These are phyloP conservation scores for Lolium rigidum DNA, from an alignment of 176 grass and related monocot species.

Conservation along the genomic window DNA sequence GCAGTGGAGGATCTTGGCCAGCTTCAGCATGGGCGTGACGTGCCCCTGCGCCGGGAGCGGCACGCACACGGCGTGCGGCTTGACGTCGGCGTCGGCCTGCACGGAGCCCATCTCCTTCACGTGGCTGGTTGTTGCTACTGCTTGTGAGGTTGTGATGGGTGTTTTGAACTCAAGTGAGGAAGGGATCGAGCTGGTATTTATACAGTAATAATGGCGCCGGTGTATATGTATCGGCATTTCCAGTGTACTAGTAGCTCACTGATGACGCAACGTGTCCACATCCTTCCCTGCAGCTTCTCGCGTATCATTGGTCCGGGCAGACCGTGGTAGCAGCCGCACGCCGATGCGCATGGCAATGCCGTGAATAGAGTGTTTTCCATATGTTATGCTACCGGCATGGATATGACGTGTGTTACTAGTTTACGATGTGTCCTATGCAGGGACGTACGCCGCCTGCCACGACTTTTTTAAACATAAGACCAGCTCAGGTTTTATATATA, in stretches of 20 bases:
- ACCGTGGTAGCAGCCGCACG: neutral
- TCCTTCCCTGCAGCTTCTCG: neutral
- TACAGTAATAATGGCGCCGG: neutral
- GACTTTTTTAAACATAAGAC: too few relatives aligned
- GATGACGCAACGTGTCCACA: neutral
- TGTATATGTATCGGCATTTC: neutral
- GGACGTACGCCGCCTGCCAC: too few relatives aligned
- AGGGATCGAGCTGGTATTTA: constrained; percentile 20
- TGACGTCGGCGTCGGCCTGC: constrained; percentile 15
- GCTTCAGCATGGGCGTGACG: constrained; percentile 69
- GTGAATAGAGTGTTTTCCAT: too few relatives aligned
- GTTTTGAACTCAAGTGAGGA: neutral
- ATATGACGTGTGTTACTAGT: too few relatives aligned
- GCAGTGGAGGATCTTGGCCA: constrained; percentile 66
- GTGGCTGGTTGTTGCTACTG: too few relatives aligned
- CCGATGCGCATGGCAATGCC: neutral
- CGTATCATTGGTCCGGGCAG: neutral
- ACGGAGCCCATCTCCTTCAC: constrained; percentile 38
- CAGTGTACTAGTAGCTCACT: neutral
- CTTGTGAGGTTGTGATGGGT: neutral
- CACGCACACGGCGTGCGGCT: constrained; percentile 57
- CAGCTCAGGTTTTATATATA: too few relatives aligned
- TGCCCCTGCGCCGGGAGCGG: constrained; percentile 65
- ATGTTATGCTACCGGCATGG: too few relatives aligned
- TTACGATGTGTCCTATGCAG: too few relatives aligned